Evolutionary conservation across 257 asterid species (phyloP).

Genomic region (Nicotiana benthamiana): DNA sequence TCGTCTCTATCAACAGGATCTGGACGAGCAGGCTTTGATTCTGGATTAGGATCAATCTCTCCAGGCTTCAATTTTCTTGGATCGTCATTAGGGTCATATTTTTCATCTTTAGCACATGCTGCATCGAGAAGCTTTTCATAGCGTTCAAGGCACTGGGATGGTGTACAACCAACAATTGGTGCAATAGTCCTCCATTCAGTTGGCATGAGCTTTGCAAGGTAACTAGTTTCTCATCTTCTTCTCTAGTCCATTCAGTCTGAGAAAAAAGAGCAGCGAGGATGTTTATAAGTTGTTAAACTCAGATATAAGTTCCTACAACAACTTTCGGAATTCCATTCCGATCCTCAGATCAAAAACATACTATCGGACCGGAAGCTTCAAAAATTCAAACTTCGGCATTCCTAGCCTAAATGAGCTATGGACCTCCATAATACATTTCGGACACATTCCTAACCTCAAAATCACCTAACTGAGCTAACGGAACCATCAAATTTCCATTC

Average conservation of each 20-base stretch:
- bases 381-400: too few species aligned
- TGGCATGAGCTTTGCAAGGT: constrained; percentile 98
- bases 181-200: constrained; percentile 99
- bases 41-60: constrained; percentile 98
- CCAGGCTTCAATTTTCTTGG: constrained; percentile 96
- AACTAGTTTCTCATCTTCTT: constrained; percentile 88
- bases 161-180: constrained; percentile 95
- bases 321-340: too few species aligned
- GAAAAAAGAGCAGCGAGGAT: neutral
- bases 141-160: constrained; percentile 93
- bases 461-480: too few species aligned
- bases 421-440: too few species aligned
- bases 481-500: too few species aligned
- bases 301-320: neutral
- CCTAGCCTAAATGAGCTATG: too few species aligned
- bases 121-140: constrained; percentile 97
- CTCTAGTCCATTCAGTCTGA: constrained; percentile 98
- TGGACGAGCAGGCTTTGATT: constrained; percentile 97
- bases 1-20: constrained; percentile 99
- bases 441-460: too few species aligned
- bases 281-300: neutral
- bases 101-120: constrained; percentile 97
- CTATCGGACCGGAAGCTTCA: too few species aligned
- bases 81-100: constrained; percentile 88
- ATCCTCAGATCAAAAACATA: too few species aligned